Evolutionary conservation across 2,329 filamentous ascomycete species (phyloP), one percentile per base, ranked within the genome.

Genomic region (Talaromyces sp.): DNA sequence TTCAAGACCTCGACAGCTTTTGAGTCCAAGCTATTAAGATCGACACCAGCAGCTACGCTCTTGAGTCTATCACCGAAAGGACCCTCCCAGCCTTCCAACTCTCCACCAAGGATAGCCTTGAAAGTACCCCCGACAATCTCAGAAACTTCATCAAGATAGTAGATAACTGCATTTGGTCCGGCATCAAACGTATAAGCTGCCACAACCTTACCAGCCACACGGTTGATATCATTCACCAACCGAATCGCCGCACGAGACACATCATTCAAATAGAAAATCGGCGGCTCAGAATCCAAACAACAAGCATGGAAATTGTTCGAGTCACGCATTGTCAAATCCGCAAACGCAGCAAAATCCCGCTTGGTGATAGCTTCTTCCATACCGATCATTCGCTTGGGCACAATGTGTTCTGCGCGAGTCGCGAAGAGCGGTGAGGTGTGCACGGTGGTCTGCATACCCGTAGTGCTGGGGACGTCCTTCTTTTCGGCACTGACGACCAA

Each of bases 211-310:
- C 92, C 93, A 4, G 90, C 92, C 27, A 85, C 85, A 62, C 84
- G 84, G 75, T 99, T 99, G 81, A 98, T 91, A 70, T 89, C 86
- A 81, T 99, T 93, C 35, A 97, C 93, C 17, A 92, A 88, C 61
- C 92, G 86, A 67, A 99, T 92, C 6, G 94, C 93, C 1, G 94
- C 92, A 43, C 90, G 85, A 22, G 90, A 94, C 17, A 94, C 89
- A 76, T 99, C 95, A 80, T 97, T 99, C 85, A 99, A 89, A 84
- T 99, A 99, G 80, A 97, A 97, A 75, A 99, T 99, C 19, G 96
- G 95, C 52, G 96, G 95, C 80, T 92, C 93, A 1, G 95, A 98
- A 77, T 99, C 95, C 71, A 96, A 83, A 77, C 95, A 98, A 65
- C 90, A 92, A 43, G 95, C 92, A 79, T 99, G 95, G 87, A 99